phyloP scores from a whole-genome alignment of 768 basidiomycete species.

The Xerocomellus chrysenteron region DNA sequence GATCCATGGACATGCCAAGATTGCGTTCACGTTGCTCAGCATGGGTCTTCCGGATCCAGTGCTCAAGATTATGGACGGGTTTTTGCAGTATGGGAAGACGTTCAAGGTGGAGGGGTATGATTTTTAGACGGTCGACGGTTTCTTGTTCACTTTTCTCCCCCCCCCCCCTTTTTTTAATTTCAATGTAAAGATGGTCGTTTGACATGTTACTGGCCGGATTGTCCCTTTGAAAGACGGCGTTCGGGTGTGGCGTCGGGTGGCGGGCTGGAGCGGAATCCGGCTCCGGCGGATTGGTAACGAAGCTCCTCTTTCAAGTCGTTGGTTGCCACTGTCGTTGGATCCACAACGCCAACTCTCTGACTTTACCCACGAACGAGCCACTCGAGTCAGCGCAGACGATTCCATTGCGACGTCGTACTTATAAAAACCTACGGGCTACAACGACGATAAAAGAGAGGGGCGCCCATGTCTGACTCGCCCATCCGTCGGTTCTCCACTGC shows the following conservation, averaged over 20 bases:
- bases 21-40: constrained; percentile 87
- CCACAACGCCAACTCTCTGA: background rate
- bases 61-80: constrained; percentile 90
- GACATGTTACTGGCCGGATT: too few species aligned
- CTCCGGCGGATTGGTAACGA: background rate
- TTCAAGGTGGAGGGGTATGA: constrained; percentile 90
- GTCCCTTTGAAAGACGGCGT: too few species aligned
- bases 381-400: too few species aligned
- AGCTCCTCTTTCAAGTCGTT: background rate
- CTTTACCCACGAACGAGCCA: background rate
- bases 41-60: constrained; percentile 92
- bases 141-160: too few species aligned
- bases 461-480: constrained; percentile 42
- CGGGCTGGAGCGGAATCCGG: constrained; percentile 16
- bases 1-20: constrained; percentile 91
- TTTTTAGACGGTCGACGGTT: constrained; percentile 41
- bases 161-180: too few species aligned
- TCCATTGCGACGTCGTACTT: too few species aligned
- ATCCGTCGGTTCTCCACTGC: constrained; percentile 56
- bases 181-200: too few species aligned
- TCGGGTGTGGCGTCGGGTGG: background rate
- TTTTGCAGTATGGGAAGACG: constrained; percentile 79
- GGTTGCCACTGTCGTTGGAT: background rate
- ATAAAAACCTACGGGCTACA: too few species aligned
- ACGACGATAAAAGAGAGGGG: background rate